Evolutionary conservation across 2,329 filamentous ascomycete species (phyloP).

Genomic region (Cytospora paraplurivora): DNA sequence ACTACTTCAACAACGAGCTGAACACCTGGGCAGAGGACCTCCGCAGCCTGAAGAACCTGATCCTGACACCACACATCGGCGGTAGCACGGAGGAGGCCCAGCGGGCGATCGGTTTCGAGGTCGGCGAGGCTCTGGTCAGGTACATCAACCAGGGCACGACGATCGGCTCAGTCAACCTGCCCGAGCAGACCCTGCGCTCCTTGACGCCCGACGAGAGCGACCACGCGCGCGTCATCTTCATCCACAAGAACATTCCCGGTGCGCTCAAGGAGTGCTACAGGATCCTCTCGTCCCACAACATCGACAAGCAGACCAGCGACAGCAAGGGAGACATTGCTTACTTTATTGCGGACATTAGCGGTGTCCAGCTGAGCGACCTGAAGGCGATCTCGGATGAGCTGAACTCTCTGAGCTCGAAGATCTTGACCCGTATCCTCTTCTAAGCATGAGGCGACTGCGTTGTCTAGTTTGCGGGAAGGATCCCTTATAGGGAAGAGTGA

Average conservation of each 20-base stretch:
- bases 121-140: constrained; percentile 81
- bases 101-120: constrained; percentile 92
- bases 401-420: constrained; percentile 77
- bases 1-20: constrained; percentile 85
- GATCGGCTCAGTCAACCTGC: constrained; percentile 90
- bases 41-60: constrained; percentile 83
- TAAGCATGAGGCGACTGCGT: background rate
- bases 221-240: constrained; percentile 90
- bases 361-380: constrained; percentile 78
- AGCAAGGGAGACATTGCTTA: constrained; percentile 94
- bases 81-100: constrained; percentile 98
- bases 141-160: constrained; percentile 97
- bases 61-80: constrained; percentile 94
- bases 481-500: no score
- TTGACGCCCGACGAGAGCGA: constrained; percentile 87
- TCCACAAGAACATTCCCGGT: constrained; percentile 95
- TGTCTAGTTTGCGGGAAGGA: background rate
- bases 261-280: constrained; percentile 95
- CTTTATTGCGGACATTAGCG: constrained; percentile 95
- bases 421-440: constrained; percentile 30
- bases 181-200: constrained; percentile 90
- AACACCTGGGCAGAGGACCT: constrained; percentile 87
- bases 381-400: constrained; percentile 83
- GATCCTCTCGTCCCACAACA: constrained; percentile 91
- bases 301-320: constrained; percentile 98